Percentiles rank a stretch among this genome's conserved stretches.
Evolutionary conservation across 371 early-diverging fungal species (phyloP).

Genomic region (Mycotypha africana): DNA sequence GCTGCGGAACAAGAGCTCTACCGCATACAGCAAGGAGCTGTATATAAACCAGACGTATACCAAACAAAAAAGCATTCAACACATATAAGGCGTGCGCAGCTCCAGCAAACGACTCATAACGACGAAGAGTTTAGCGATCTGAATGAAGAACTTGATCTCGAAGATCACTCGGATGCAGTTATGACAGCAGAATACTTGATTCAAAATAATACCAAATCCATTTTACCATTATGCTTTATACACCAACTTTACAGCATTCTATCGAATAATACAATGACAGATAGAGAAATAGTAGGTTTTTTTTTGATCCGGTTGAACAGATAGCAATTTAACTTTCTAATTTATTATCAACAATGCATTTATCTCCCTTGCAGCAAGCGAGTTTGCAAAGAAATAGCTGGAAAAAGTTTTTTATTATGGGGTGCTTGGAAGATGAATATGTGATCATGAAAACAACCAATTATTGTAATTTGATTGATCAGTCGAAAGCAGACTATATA

Average conservation of each 20-base stretch:
- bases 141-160: constrained; percentile 8
- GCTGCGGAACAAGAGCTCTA: constrained; percentile 9
- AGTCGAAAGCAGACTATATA: constrained; percentile 22
- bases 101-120: not conserved
- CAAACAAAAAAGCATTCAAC: constrained; percentile 8
- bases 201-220: constrained; percentile 1
- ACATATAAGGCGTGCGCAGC: not conserved
- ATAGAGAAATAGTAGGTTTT: constrained; percentile 31
- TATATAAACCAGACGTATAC: constrained; percentile 26
- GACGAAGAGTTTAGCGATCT: constrained; percentile 7
- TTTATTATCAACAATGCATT: not conserved
- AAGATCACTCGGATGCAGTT: constrained; percentile 21
- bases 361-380: constrained; percentile 15
- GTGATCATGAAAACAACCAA: constrained; percentile 20
- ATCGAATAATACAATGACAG: constrained; percentile 26
- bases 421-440: constrained; percentile 29
- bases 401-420: constrained; percentile 30
- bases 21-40: constrained; percentile 7
- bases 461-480: constrained; percentile 20
- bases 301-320: not conserved
- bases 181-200: constrained; percentile 31
- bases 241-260: constrained; percentile 38
- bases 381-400: constrained; percentile 17
- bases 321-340: not conserved
- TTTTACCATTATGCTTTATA: constrained; percentile 20